Percentiles rank a stretch among this genome's conserved stretches.
Conservation (phyloP, 2,329 filamentous ascomycete species). For the Shiraia sp. region DNA sequence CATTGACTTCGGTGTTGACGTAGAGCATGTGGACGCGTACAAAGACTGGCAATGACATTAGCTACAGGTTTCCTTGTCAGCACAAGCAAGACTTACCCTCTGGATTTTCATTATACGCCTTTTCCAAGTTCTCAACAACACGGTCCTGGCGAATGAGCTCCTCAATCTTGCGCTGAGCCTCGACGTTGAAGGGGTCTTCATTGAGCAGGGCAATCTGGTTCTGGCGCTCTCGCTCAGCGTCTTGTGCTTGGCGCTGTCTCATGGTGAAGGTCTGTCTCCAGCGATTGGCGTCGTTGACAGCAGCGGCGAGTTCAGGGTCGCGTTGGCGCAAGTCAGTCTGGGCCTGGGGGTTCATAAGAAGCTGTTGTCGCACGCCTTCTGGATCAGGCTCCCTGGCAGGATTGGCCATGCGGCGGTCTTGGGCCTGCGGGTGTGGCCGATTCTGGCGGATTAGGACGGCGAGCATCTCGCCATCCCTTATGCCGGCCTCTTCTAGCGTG, state of each 20-base stretch:
- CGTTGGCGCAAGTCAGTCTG: slow-evolving; percentile 71
- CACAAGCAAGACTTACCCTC: slow-evolving; percentile 67
- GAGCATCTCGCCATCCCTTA: slow-evolving; percentile 90
- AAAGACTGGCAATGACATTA: slow-evolving; percentile 85
- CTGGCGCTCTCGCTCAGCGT: slow-evolving; percentile 75
- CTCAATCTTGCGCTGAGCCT: slow-evolving; percentile 89
- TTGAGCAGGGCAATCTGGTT: slow-evolving; percentile 84
- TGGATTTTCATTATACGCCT: slow-evolving; percentile 95
- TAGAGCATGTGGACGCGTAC: slow-evolving; percentile 96
- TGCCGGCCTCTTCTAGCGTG: slow-evolving; percentile 78
- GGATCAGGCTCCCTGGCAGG: slow-evolving; percentile 54
- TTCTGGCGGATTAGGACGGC: slow-evolving; percentile 70
- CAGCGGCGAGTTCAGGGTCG: slow-evolving; percentile 76
- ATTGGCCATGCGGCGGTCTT: slow-evolving; percentile 23
- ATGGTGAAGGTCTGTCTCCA: slow-evolving; percentile 75
- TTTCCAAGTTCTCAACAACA: slow-evolving; percentile 93
- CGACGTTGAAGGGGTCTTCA: slow-evolving; percentile 90
- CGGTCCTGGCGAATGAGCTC: slow-evolving; percentile 96
- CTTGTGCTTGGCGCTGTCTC: slow-evolving; percentile 70
- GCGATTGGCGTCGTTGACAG: slow-evolving; percentile 72
- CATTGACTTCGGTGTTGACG: slow-evolving; percentile 93
- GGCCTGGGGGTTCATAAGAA: slow-evolving; percentile 76
- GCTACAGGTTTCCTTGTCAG: slow-evolving; percentile 24
- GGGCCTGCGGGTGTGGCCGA: slow-evolving; percentile 11
- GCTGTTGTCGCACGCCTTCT: slow-evolving; percentile 81